Percentiles rank a stretch among this genome's conserved stretches.
Evolutionary conservation across 805 yeast genomes (phyloP).

Genomic region (Citeromyces nyonsensis): DNA sequence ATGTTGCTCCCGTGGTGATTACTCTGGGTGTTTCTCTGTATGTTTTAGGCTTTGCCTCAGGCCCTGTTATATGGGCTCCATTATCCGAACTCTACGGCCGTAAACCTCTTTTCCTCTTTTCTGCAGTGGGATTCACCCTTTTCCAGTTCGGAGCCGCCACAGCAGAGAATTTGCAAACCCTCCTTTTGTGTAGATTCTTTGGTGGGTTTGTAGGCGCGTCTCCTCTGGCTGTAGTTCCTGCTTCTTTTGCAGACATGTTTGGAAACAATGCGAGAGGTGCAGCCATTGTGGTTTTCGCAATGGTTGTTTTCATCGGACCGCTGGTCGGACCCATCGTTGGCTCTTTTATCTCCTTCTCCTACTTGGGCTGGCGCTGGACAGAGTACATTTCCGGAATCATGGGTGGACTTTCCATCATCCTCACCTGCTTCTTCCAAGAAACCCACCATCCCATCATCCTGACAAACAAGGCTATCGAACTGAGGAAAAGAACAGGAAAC

Average conservation of each 20-base stretch:
- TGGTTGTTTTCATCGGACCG: conserved; percentile 89
- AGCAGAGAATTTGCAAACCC: conserved; percentile 68
- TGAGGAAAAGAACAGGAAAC: conserved; percentile 73
- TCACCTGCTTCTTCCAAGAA: conserved; percentile 70
- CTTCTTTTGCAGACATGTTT: conserved; percentile 83
- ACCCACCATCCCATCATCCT: conserved; percentile 78
- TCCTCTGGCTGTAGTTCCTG: conserved; percentile 79
- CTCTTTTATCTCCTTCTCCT: conserved; percentile 79
- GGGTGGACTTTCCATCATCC: conserved; percentile 45
- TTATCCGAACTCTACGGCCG: conserved; percentile 77
- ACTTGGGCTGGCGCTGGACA: conserved; percentile 47
- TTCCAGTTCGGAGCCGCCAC: conserved; percentile 83
- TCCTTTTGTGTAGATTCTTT: conserved; percentile 69
- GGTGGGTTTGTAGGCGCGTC: conserved; percentile 81
- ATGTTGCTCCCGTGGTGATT: conserved; percentile 54
- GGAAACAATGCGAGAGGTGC: conserved; percentile 68
- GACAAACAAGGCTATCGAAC: conserved; percentile 42
- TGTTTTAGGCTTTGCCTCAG: conserved; percentile 81
- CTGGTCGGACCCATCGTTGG: conserved; percentile 80
- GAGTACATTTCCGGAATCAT: conserved; percentile 72
- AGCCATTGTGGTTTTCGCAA: conserved; percentile 84
- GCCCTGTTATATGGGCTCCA: conserved; percentile 87
- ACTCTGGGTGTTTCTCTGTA: conserved; percentile 68
- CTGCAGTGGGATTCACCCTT: conserved; percentile 57
- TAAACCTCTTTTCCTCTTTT: conserved; percentile 66